Base-by-base conservation (phyloP, 257 asterid species). In the Voacanga thouarsii region DNA sequence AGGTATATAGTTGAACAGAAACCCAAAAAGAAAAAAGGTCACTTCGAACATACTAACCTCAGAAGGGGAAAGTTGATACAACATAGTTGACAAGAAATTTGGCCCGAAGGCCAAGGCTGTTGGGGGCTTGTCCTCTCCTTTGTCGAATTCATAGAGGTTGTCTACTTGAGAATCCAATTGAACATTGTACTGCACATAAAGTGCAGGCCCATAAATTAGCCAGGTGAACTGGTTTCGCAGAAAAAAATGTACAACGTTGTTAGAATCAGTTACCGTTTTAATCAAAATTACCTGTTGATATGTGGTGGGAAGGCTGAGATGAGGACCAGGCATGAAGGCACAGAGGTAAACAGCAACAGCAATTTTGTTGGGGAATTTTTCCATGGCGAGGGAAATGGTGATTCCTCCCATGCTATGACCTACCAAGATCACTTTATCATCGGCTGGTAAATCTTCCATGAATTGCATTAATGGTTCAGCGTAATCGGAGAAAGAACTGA, bases 401-500 rank as follows among this genome's bases (percentile, higher is more conserved):
- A 87, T 4, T 53, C 90, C 90, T 47, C 89, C 90, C 82, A 79
- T 26, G 80, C 86, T 86, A 28, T 89, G 90, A 41, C 89, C 89
- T 0, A 86, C 87, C 12, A 87, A 82, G 73, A 87, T 75, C 72
- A 81, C 86, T 66, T 53, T 83, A 79, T 84, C 86, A 6, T 82
- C 77, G 24, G 73, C 8, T 26, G 86, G 80, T 65, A 83, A 75
- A 24, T 74, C 83, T 37, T 21, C 76, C 85, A 86, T 45, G 60
- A 86, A 86, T 75, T 81, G 86, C 74, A 78, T 78, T 81, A 89
- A 33, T 6, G 87, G 88, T 47, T 72, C 74, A 65, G 72, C 82
- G 65, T 84, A 87, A 4, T 86, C 89, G 2, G 79, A 80, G 76
- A 81, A 4, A 43, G 84, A 80, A 19, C 41, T 72, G 7, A 87